phyloP scores from a whole-genome alignment of 2,329 filamentous ascomycete genomes.

The Alternaria sp. region DNA sequence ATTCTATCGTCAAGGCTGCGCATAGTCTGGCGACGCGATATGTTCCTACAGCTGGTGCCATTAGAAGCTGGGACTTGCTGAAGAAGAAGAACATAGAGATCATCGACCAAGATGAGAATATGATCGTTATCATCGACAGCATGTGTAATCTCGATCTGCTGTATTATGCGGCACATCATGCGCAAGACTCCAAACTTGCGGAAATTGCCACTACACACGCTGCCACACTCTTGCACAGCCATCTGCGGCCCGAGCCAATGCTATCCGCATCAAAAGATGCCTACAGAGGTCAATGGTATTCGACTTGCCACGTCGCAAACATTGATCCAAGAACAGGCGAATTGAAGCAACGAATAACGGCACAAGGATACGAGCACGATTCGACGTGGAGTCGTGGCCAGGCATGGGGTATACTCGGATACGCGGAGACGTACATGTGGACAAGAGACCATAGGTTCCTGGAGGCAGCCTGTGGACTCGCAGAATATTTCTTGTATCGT shows the following conservation, averaged over 20 bases:
- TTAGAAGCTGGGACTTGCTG: slow-evolving; percentile 58
- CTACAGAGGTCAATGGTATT: slow-evolving; percentile 34
- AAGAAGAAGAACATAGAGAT: slow-evolving; percentile 53
- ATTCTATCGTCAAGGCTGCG: slow-evolving; percentile 48
- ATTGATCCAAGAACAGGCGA: slow-evolving; percentile 50
- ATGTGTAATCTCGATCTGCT: slow-evolving; percentile 51
- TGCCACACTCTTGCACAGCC: not conserved
- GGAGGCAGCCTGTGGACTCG: slow-evolving; percentile 51
- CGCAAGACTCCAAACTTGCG: slow-evolving; percentile 43
- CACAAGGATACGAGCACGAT: slow-evolving; percentile 54
- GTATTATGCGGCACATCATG: slow-evolving; percentile 52
- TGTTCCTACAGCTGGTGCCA: slow-evolving; percentile 42
- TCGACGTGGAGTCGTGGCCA: slow-evolving; percentile 57
- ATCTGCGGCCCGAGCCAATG: slow-evolving; percentile 31
- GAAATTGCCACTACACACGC: slow-evolving; percentile 11
- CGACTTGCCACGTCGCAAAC: slow-evolving; percentile 53
- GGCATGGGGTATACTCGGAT: slow-evolving; percentile 57
- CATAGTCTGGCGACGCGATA: slow-evolving; percentile 52
- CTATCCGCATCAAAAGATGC: slow-evolving; percentile 48
- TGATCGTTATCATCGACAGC: slow-evolving; percentile 55
- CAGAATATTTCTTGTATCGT: slow-evolving; percentile 55
- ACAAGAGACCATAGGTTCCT: slow-evolving; percentile 52
- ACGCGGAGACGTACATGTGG: slow-evolving; percentile 54
- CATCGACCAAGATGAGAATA: slow-evolving; percentile 47
- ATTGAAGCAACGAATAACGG: slow-evolving; percentile 52